Conservation (phyloP, 371 early-diverging fungal species). For the Homolaphlyctis polyrhiza region DNA sequence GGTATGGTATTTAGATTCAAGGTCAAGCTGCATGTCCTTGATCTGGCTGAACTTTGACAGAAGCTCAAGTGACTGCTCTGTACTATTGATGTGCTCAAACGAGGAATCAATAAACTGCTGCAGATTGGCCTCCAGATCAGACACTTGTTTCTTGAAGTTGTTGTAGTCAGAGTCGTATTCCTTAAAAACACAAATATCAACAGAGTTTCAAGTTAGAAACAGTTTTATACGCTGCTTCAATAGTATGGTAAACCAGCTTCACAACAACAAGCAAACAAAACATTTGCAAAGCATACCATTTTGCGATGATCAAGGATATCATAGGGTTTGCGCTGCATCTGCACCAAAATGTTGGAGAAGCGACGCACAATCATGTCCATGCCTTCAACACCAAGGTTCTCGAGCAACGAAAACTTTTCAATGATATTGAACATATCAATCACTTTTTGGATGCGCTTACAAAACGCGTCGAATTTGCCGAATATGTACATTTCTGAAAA, state of each 20-base stretch:
- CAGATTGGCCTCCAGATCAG: conserved; percentile 47
- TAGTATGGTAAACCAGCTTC: background rate
- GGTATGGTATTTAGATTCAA: conserved; percentile 55
- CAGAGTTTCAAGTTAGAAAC: too few species aligned
- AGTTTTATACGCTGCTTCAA: background rate
- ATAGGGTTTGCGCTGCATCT: conserved; percentile 58
- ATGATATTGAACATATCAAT: conserved; percentile 60
- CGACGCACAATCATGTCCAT: conserved; percentile 50
- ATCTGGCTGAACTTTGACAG: conserved; percentile 51
- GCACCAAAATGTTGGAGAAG: conserved; percentile 48
- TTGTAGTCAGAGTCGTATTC: conserved; percentile 59
- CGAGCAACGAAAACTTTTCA: conserved; percentile 52
- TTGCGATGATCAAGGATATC: conserved; percentile 60
- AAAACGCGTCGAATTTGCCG: conserved; percentile 62
- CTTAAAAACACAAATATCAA: too few species aligned
- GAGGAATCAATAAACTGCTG: conserved; percentile 57
- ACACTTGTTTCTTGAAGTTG: conserved; percentile 54
- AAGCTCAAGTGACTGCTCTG: conserved; percentile 51
- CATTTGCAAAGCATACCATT: too few species aligned
- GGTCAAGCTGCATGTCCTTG: conserved; percentile 54
- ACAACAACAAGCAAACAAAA: background rate
- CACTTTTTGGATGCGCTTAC: conserved; percentile 57
- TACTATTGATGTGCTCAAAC: conserved; percentile 51
- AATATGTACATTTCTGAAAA: conserved; percentile 68
- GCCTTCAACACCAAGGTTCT: conserved; percentile 52